These are phyloP conservation scores for Cryptococcus amylolentus DNA, from an alignment of 1,284 basidiomycete species.

Conservation along the genomic window DNA sequence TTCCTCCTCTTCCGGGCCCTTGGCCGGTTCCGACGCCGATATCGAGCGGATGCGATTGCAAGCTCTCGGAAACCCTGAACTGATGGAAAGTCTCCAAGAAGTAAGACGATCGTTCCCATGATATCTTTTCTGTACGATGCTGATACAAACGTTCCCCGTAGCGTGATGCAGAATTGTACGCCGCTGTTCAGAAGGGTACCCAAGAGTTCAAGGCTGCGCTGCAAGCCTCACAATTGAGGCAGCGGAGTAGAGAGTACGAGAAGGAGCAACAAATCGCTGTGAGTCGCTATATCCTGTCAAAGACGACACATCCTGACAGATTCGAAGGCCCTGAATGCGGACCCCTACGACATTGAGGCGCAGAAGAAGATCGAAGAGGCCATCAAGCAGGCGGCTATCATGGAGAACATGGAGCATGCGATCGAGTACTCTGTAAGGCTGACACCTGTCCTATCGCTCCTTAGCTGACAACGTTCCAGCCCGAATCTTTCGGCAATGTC, in stretches of 20 bases:
- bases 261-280: conserved; percentile 63
- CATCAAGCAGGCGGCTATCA: conserved; percentile 82
- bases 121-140: neutral
- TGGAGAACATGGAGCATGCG: conserved; percentile 88
- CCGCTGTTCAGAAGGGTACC: conserved; percentile 66
- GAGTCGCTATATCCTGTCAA: neutral
- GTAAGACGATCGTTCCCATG: conserved; percentile 50
- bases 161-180: conserved; percentile 74
- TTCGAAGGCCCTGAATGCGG: conserved; percentile 62
- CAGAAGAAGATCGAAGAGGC: conserved; percentile 91
- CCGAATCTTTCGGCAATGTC: conserved; percentile 90
- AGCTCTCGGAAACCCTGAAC: conserved; percentile 71
- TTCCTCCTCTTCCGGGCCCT: conserved; percentile 12
- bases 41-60: conserved; percentile 87
- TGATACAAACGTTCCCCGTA: conserved; percentile 35
- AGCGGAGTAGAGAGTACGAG: conserved; percentile 56
- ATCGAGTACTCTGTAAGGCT: conserved; percentile 68
- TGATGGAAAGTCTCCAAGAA: conserved; percentile 71
- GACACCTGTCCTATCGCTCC: neutral
- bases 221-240: conserved; percentile 60
- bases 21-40: conserved; percentile 60
- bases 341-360: conserved; percentile 85
- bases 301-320: conserved; percentile 19
- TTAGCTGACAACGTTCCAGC: conserved; percentile 51
- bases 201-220: conserved; percentile 70